These are phyloP conservation scores for Gossypium ekmanianum DNA, from an alignment of 345 rosid genomes.

Conservation along the genomic window DNA sequence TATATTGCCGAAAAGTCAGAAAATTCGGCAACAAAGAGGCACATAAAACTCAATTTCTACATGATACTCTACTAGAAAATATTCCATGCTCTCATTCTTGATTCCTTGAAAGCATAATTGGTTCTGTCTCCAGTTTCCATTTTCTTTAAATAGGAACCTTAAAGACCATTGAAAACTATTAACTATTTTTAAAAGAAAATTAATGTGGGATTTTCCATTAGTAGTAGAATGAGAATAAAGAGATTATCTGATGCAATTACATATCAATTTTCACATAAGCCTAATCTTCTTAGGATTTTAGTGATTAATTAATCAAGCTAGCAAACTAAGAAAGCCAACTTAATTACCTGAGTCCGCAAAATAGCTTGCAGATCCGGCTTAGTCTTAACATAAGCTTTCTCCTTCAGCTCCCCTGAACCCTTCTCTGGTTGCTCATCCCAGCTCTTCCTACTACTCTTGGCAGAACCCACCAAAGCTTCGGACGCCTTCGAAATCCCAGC, in stretches of 20 bases:
- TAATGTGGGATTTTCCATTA: background rate
- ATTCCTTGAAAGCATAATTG: constrained; percentile 1
- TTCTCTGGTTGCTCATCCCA: constrained; percentile 57
- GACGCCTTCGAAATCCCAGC: constrained; percentile 71
- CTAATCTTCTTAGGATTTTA: background rate
- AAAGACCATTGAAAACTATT: background rate
- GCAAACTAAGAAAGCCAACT: background rate
- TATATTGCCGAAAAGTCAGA: background rate
- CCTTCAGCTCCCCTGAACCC: constrained; percentile 41
- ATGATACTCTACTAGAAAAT: background rate
- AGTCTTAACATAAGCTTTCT: constrained; percentile 39
- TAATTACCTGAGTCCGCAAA: constrained; percentile 78
- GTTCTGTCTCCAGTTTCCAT: constrained; percentile 1
- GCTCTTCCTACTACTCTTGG: constrained; percentile 49
- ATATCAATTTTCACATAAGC: background rate
- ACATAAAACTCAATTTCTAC: background rate
- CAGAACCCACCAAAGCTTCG: constrained; percentile 53
- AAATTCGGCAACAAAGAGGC: background rate
- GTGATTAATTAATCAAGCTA: background rate
- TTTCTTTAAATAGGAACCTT: background rate
- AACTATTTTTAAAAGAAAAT: background rate
- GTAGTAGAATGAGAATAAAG: background rate
- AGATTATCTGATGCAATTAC: background rate
- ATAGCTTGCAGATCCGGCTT: constrained; percentile 63
- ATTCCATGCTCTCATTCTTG: too few relatives aligned